These are phyloP conservation scores for Solanum chaucha DNA, from an alignment of 257 asterid species.

Conservation along the genomic window DNA sequence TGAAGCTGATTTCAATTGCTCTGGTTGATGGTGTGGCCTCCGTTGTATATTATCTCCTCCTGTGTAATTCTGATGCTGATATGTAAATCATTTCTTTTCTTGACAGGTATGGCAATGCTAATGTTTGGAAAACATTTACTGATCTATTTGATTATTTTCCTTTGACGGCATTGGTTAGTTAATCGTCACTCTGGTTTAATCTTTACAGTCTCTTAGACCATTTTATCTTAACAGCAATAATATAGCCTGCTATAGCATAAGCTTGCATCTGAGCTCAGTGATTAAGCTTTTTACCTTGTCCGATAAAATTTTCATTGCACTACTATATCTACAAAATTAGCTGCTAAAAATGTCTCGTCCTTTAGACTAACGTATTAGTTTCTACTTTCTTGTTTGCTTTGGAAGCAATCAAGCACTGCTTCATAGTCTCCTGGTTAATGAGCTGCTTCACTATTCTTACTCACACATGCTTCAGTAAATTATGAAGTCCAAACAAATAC, in stretches of 20 bases:
- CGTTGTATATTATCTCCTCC: not conserved
- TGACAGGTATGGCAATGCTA: slow-evolving; percentile 85
- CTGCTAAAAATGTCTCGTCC: not conserved
- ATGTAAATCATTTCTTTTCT: not conserved
- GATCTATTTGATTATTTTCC: slow-evolving; percentile 91
- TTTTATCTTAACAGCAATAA: not conserved
- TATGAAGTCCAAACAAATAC: not conserved
- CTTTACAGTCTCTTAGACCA: not conserved
- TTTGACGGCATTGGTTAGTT: slow-evolving; percentile 84
- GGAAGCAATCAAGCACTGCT: not conserved
- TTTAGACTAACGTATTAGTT: not conserved
- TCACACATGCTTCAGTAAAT: not conserved
- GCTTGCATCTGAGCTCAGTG: not conserved
- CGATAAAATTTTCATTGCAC: not conserved
- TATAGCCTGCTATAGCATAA: not conserved
- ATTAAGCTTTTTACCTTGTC: not conserved
- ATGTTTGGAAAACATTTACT: slow-evolving; percentile 91
- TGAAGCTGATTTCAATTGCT: not conserved
- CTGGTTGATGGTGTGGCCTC: not conserved
- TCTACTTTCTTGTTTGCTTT: not conserved
- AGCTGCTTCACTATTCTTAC: not conserved
- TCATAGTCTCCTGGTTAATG: not conserved
- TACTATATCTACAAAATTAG: not conserved
- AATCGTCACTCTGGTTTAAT: not conserved
- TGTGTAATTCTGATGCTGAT: not conserved